Base-by-base conservation (phyloP, 2,329 filamentous ascomycete genomes). In the Ceratocystis ficicola region DNA sequence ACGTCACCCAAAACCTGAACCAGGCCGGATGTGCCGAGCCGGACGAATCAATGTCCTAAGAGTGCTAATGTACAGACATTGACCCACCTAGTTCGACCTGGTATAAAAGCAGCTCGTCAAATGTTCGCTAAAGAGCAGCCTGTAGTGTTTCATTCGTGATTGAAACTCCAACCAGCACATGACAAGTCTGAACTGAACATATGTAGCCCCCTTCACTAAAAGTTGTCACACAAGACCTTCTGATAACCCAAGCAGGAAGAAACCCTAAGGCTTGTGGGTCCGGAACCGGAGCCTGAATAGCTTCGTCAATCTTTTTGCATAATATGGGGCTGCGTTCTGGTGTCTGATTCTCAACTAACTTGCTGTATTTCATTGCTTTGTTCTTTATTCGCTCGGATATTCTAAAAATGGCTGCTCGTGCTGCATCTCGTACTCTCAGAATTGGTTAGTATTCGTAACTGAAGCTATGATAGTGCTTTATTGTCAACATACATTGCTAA, bases 391-490 rank as follows among this genome's bases (percentile, higher is more conserved):
- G n/a, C 17, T 46, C 28, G 46, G 20, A 20, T 20, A 30, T 57
- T 22, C 60, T 72, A 76, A 70, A 70, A 72, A 85, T 86, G 83
- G 84, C 84, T 73, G 79, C 84, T 72, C 79, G 84, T 74, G 82
- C 66, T 67, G 66, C 63, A 65, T 65, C 63, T 50, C 67, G 67
- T 63, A 59, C 85, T 68, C 79, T 89, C 68, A 81, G 84, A 75
- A 88, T 88, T 77, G 86, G 86, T 87, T 74, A 75, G 77, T 74
- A 72, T 66, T 59, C 64, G n/a, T 28, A 30, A 41, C 36, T 41
- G 10, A 41, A 41, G 36, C 4, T 5, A 41, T 41, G 12, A 41
- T 5, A 1, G 36, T 12, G 36, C 36, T 41, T 41, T 15, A 6
- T 36, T n/a, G 28, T 3, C 55, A 59, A 36, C 10, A 20, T 50